phyloP scores from a whole-genome alignment of 805 yeast genomes.

The Blastobotrys mokoenaii region DNA sequence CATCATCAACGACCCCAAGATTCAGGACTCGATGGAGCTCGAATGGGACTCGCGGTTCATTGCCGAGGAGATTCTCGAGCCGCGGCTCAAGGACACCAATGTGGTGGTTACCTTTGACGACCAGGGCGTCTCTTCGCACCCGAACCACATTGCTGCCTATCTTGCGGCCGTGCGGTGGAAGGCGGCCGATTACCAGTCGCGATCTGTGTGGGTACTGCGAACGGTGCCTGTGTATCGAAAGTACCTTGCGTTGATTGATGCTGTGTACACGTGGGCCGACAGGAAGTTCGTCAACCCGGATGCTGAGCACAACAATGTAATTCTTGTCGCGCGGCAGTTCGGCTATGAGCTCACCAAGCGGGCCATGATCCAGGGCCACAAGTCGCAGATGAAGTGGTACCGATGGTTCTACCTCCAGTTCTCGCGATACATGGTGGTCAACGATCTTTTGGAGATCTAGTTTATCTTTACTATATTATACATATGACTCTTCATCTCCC shows the following conservation, averaged over 20 bases:
- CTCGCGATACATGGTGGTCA: constrained; percentile 69
- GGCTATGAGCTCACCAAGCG: constrained; percentile 36
- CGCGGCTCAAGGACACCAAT: constrained; percentile 24
- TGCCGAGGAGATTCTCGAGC: constrained; percentile 30
- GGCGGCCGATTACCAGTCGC: constrained; percentile 7
- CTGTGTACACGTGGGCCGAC: constrained; percentile 18
- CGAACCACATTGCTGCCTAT: constrained; percentile 54
- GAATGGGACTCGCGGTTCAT: constrained; percentile 52
- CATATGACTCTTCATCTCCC: no score
- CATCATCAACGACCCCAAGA: constrained; percentile 41
- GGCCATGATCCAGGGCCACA: constrained; percentile 77
- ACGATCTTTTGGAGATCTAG: constrained; percentile 37
- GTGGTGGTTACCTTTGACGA: constrained; percentile 72
- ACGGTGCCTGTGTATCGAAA: constrained; percentile 31
- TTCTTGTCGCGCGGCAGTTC: constrained; percentile 14
- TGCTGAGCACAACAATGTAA: constrained; percentile 21
- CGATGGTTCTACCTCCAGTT: constrained; percentile 78
- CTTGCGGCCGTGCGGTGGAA: constrained; percentile 18
- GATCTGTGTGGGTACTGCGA: constrained; percentile 24
- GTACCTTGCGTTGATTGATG: constrained; percentile 29
- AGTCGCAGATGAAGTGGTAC: constrained; percentile 92
- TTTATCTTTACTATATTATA: not conserved
- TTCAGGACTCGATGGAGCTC: constrained; percentile 59
- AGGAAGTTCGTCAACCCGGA: constrained; percentile 12
- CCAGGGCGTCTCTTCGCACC: constrained; percentile 74